Base-by-base conservation (phyloP, 2,329 filamentous ascomycete genomes). In the Fusarium drepaniforme region DNA sequence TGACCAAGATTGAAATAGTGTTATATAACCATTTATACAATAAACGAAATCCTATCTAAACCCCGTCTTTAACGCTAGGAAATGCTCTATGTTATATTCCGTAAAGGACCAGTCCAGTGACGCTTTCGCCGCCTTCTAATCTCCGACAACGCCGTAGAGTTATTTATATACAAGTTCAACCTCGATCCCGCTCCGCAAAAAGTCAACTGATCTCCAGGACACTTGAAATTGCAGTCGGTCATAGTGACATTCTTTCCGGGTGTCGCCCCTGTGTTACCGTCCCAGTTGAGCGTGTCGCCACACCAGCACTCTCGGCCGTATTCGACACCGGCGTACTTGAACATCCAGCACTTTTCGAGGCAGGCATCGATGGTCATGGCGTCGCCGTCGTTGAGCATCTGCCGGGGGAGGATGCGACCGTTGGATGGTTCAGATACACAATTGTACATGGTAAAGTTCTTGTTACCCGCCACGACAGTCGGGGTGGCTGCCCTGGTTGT, bases 301-400 rank as follows among this genome's bases (percentile, higher is more conserved):
- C 83, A 85, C 79, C 81, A 85, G 30, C 83, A 85, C 25, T 85
- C 83, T 3, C 76, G 78, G 8, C 82, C 82, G 37, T 84, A 84
- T 61, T 85, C 82, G 5, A 84, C 78, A 12, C 83, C 83, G 1
- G 80, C 82, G 28, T 79, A 85, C 8, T 78, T 79, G 64, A 81
- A 84, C 23, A 80, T 72, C 42, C 74, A 78, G 58, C 83, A 85
- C 2, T 77, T 77, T 57, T 81, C 76, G 2, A 84, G 68, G 60
- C 83, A 85, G 0, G 69, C 66, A 12, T 82, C 76, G 15, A 84
- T 75, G 0, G 82, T 84, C 83, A 85, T 84, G 11, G 76, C 70
- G 5, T 75, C 74, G 13, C 62, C 74, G 16, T 81, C 77, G 35
- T 81, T 83, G 38, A 81, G 72, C 6, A 82, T 62, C 44, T 84